Conservation (phyloP, 352 stramenopile species). For the Globisporangium cystogenes region DNA sequence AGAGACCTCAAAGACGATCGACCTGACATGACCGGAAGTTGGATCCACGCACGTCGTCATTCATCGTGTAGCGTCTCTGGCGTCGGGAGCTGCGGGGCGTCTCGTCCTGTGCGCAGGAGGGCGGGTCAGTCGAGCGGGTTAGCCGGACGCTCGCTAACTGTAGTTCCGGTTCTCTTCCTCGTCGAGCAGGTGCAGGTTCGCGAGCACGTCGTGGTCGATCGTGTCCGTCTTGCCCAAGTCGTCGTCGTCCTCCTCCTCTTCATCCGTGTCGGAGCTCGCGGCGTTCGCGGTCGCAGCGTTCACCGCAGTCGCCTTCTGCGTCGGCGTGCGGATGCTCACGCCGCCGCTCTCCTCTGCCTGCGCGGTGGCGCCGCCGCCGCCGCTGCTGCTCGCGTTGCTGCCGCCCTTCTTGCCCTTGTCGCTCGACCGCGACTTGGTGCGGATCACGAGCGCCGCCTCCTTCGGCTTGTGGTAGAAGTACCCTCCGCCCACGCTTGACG, state of each 20-base stretch:
- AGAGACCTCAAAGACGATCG: neutral
- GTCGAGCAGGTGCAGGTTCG: conserved; percentile 9
- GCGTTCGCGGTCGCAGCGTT: conserved; percentile 12
- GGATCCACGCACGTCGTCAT: neutral
- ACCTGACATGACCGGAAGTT: neutral
- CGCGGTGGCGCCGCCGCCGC: conserved; percentile 34
- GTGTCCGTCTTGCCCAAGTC: conserved; percentile 20
- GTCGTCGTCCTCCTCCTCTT: conserved; percentile 50
- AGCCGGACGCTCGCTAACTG: conserved; percentile 1
- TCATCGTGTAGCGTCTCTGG: neutral
- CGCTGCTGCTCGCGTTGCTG: conserved; percentile 48
- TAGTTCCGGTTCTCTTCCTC: conserved; percentile 6
- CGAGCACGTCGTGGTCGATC: conserved; percentile 6
- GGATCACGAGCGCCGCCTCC: conserved; percentile 73
- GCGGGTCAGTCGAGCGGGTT: too few species aligned
- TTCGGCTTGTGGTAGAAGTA: conserved; percentile 69
- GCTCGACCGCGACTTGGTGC: conserved; percentile 60
- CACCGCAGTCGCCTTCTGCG: conserved; percentile 10
- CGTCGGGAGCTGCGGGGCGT: conserved; percentile 1
- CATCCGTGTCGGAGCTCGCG: conserved; percentile 64
- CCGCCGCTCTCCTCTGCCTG: conserved; percentile 23
- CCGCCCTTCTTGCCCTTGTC: conserved; percentile 37
- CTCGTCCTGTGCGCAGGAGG: neutral
- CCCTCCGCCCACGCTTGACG: conserved; percentile 13
- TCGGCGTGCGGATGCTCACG: conserved; percentile 50